Evolutionary conservation across 2,329 filamentous ascomycete species (phyloP).

Genomic region (Aspergillus sp.): DNA sequence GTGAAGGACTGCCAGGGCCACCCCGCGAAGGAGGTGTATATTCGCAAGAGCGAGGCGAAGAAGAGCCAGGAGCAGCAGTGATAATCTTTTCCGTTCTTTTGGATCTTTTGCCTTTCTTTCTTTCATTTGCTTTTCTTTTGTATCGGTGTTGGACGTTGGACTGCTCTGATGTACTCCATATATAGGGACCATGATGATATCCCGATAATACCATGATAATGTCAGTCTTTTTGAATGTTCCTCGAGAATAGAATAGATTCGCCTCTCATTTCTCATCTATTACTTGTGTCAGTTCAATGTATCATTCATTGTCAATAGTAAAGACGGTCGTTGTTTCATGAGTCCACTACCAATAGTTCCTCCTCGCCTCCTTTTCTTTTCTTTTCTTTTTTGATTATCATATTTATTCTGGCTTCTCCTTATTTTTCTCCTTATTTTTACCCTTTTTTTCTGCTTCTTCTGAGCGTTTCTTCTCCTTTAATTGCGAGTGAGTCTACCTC

Average conservation of each 20-base stretch:
- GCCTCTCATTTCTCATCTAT: no score
- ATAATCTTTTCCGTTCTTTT: neutral
- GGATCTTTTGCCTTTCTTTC: neutral
- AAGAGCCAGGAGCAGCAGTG: constrained; percentile 4
- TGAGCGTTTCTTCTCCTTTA: neutral
- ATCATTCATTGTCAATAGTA: no score
- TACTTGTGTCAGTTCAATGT: no score
- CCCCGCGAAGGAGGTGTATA: constrained; percentile 60
- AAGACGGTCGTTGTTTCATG: no score
- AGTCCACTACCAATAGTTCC: neutral
- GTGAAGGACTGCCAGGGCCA: constrained; percentile 58
- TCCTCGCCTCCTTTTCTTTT: neutral
- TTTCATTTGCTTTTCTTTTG: neutral
- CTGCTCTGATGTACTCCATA: neutral
- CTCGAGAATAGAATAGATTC: neutral
- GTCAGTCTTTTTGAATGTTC: neutral
- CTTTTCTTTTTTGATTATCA: neutral
- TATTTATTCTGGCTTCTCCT: neutral
- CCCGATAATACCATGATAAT: neutral
- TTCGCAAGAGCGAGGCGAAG: constrained; percentile 35
- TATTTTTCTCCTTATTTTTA: neutral
- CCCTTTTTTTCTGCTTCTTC: neutral
- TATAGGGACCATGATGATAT: neutral
- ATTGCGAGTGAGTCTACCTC: no score
- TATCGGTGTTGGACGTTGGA: neutral